phyloP scores from a whole-genome alignment of 225 moss, liverwort and hornwort species.

The Rhytidiadelphus loreus region DNA sequence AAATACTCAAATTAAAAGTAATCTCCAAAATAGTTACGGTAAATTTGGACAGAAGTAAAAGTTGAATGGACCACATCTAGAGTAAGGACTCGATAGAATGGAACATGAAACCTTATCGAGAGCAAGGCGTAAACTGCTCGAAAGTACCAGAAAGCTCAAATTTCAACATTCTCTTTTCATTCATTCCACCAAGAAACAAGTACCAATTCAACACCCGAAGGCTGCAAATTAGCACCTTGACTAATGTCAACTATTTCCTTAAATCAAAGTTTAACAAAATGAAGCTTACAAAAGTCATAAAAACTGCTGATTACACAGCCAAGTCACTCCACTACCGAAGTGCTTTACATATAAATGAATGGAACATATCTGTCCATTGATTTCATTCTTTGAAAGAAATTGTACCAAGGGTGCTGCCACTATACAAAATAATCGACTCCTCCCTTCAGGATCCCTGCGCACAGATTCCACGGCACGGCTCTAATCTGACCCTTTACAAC shows the following conservation, averaged over 20 bases:
- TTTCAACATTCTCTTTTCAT: not conserved
- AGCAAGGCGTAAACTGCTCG: too few species aligned
- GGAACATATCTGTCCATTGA: not conserved
- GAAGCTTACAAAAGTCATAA: not conserved
- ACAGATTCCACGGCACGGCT: not conserved
- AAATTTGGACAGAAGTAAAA: not conserved
- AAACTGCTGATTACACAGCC: not conserved
- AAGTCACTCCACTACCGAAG: not conserved
- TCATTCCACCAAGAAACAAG: not conserved
- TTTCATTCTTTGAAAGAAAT: not conserved
- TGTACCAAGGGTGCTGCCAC: not conserved
- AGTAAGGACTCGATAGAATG: not conserved
- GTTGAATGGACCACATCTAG: not conserved
- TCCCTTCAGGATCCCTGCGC: not conserved
- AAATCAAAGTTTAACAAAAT: not conserved
- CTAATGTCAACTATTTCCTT: too few species aligned
- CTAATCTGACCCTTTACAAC: not conserved
- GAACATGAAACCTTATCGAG: not conserved
- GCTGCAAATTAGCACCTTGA: not conserved
- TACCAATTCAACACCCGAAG: not conserved
- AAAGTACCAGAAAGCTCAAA: not conserved
- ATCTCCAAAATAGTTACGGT: not conserved
- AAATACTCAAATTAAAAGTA: too few species aligned
- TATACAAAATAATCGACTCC: not conserved
- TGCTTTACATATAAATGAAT: not conserved